These are phyloP conservation scores for Coniochaeta sp. DNA, from an alignment of 2,329 filamentous ascomycete species.

Conservation along the genomic window DNA sequence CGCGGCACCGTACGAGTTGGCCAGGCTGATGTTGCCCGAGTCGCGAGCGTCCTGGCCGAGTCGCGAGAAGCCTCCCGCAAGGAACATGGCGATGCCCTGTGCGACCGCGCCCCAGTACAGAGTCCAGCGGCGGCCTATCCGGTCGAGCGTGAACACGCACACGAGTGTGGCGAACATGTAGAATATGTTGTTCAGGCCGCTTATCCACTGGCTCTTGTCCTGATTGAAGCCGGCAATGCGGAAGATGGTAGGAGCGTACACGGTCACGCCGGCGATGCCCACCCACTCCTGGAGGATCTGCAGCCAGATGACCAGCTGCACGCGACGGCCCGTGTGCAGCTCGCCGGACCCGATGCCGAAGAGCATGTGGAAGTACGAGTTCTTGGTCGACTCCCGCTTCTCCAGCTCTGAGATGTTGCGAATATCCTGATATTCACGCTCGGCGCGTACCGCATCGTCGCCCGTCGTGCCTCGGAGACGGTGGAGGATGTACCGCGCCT, in stretches of 20 bases:
- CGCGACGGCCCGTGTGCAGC: constrained; percentile 58
- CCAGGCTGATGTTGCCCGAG: constrained; percentile 24
- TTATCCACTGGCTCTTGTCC: constrained; percentile 56
- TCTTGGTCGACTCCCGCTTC: constrained; percentile 44
- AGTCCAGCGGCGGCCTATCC: constrained; percentile 62
- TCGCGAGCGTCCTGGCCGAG: constrained; percentile 54
- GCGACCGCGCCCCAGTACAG: constrained; percentile 60
- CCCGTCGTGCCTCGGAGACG: background rate
- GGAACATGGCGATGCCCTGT: constrained; percentile 61
- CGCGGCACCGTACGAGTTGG: constrained; percentile 19
- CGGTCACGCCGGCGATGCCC: constrained; percentile 62
- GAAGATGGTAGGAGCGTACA: constrained; percentile 54
- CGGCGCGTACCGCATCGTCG: constrained; percentile 10
- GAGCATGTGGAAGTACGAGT: constrained; percentile 59
- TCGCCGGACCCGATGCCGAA: constrained; percentile 59
- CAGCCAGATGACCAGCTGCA: constrained; percentile 64
- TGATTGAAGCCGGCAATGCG: constrained; percentile 58
- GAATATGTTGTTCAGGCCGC: constrained; percentile 43
- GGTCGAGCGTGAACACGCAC: constrained; percentile 63
- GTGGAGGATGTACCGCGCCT: constrained; percentile 26
- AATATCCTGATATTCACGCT: constrained; percentile 63
- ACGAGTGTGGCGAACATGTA: constrained; percentile 59
- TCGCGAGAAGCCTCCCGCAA: constrained; percentile 16
- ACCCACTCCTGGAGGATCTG: constrained; percentile 67
- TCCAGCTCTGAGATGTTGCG: constrained; percentile 56